phyloP scores from a whole-genome alignment of 2,329 filamentous ascomycete species.

The Aspergillus tanneri region DNA sequence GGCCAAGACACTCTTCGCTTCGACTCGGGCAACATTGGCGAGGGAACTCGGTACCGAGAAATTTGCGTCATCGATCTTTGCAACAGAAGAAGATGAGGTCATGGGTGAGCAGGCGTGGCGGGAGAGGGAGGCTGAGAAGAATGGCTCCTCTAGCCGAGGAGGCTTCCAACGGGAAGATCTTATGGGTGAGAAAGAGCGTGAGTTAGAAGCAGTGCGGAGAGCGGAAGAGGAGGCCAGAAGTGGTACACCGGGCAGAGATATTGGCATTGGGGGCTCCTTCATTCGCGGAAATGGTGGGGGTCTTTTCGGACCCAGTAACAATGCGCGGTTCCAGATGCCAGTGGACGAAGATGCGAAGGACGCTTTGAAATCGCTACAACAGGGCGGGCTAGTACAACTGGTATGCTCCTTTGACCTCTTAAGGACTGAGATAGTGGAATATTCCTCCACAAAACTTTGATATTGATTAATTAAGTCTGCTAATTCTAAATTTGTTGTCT shows the following conservation, averaged over 20 bases:
- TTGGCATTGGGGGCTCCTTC: constrained; percentile 46
- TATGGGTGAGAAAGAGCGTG: constrained; percentile 62
- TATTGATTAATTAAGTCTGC: constrained; percentile 11
- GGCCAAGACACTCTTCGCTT: constrained; percentile 65
- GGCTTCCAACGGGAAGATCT: constrained; percentile 47
- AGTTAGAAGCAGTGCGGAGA: constrained; percentile 56
- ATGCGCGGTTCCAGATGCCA: constrained; percentile 51
- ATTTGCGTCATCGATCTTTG: constrained; percentile 59
- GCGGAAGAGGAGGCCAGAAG: constrained; percentile 59
- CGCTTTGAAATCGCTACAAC: constrained; percentile 47
- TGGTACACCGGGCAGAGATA: constrained; percentile 53
- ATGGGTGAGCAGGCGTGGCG: constrained; percentile 54
- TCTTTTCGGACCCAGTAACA: constrained; percentile 32
- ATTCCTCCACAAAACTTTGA: neutral
- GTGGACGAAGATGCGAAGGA: constrained; percentile 54
- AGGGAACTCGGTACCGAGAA: constrained; percentile 62
- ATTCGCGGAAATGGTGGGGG: constrained; percentile 16
- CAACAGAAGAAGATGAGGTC: constrained; percentile 59
- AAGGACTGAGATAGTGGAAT: too few species aligned
- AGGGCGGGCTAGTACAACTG: constrained; percentile 51
- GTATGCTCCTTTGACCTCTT: constrained; percentile 34
- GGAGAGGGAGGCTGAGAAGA: constrained; percentile 51
- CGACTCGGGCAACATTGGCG: constrained; percentile 60
- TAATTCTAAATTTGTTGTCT: constrained; percentile 24
- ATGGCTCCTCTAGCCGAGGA: constrained; percentile 25